Evolutionary conservation across 179 eudicot species (phyloP).

Genomic region (Sideroxylon spinosum): DNA sequence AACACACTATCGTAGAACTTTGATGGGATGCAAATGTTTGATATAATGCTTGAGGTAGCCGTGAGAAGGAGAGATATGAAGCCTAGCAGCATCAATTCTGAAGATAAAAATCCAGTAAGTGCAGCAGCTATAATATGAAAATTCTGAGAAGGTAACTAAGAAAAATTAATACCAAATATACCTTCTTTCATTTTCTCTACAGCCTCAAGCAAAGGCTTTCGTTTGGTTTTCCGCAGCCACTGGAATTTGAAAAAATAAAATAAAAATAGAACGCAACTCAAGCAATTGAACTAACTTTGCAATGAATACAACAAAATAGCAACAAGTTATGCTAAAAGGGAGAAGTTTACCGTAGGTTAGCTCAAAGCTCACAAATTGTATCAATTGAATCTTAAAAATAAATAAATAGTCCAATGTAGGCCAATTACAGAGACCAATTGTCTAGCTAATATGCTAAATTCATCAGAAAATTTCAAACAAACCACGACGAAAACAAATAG

Average conservation of each 20-base stretch:
- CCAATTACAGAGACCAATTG: background rate
- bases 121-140: conserved; percentile 5
- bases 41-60: conserved; percentile 79
- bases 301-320: no score
- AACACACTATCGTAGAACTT: conserved; percentile 68
- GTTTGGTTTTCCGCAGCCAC: conserved; percentile 78
- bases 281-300: no score
- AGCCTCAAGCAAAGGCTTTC: conserved; percentile 81
- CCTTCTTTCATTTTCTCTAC: conserved; percentile 99
- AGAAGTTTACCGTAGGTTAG: background rate
- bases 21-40: conserved; percentile 75
- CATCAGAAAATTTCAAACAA: background rate
- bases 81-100: conserved; percentile 97
- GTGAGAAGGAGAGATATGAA: conserved; percentile 89
- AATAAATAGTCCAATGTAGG: background rate
- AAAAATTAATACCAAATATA: conserved; percentile 19
- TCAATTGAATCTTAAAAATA: background rate
- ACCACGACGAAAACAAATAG: background rate
- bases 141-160: background rate
- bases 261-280: background rate
- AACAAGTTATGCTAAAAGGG: background rate
- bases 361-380: conserved; percentile 5
- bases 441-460: background rate
- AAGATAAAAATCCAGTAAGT: conserved; percentile 19
- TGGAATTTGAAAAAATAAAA: conserved; percentile 18